Evolutionary conservation across 805 yeast species (phyloP), one percentile per base, ranked within the genome.

Genomic region (Candida quercuum): DNA sequence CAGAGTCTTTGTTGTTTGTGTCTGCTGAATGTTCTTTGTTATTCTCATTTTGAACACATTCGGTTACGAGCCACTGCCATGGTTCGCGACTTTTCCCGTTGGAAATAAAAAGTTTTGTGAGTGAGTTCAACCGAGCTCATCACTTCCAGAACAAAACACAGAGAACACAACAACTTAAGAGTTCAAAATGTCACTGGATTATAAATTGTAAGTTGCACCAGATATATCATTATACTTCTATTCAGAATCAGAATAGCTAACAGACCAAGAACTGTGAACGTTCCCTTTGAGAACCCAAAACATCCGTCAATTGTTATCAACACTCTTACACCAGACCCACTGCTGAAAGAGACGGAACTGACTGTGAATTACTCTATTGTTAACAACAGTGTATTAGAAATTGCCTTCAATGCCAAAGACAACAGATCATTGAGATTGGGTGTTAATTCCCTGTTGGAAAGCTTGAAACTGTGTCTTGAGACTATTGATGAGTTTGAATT

Each of bases 351-450:
- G 2, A 67, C 72, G 36, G 93, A 86, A 56, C 66, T 87, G 33
- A 55, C 59, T 14, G 79, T 78, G 5, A 47, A 46, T 1, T 78
- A 77, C 43, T 32, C 52, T 6, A 53, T 61, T 0, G 53, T 62
- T 3, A 71, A 56, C 2, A 51, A 46, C 12, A 28, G 28, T 15
- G 43, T 42, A 0, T 63, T 86, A 28, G 41, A 56, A 2, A 72
- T 79, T 21, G 44, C 50, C 1, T 84, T 86, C 47, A 56, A 63
- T 7, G 86, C 87, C 2, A 66, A 68, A 0, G 78, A 85, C 35
- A 94, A 84, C 46, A 65, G 96, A 31, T 79, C 79, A 6, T 71
- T 88, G 36, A 66, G 97, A 43, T 95, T 87, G 6, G 94, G 94
- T 8, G 86, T 84, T 15, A 86, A 87, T 59, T 82, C 81, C 46